Evolutionary conservation across 1,284 basidiomycete species (phyloP).

Genomic region (Trichosporon sp.): DNA sequence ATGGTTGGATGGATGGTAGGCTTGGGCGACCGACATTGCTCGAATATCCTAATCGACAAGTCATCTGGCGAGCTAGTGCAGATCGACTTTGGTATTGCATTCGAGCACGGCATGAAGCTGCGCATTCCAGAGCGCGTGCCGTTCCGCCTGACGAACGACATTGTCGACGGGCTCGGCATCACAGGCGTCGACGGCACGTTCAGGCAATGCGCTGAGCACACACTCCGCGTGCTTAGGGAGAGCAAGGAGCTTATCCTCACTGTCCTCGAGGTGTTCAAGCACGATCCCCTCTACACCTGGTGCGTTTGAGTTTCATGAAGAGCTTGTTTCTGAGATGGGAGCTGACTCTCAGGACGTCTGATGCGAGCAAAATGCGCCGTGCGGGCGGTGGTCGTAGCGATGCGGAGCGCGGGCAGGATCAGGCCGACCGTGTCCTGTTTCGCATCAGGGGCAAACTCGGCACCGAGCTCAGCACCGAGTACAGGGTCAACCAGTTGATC

Average conservation of each 20-base stretch:
- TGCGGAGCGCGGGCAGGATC: conserved; percentile 65
- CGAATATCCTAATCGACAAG: conserved; percentile 89
- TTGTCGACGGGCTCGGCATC: conserved; percentile 90
- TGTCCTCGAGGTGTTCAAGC: conserved; percentile 93
- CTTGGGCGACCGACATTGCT: conserved; percentile 87
- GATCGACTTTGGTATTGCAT: conserved; percentile 95
- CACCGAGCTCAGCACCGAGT: conserved; percentile 82
- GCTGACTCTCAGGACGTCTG: conserved; percentile 60
- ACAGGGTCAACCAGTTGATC: conserved; percentile 90
- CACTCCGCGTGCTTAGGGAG: conserved; percentile 82
- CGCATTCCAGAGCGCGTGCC: conserved; percentile 85
- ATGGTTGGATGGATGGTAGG: conserved; percentile 93
- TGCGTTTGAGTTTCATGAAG: conserved; percentile 48
- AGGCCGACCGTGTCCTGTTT: conserved; percentile 83
- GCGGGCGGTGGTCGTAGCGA: conserved; percentile 39
- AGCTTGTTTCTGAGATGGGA: not conserved
- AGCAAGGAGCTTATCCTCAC: conserved; percentile 87
- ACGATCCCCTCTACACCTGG: conserved; percentile 95
- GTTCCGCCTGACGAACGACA: conserved; percentile 90
- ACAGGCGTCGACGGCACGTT: conserved; percentile 92
- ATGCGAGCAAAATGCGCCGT: conserved; percentile 62
- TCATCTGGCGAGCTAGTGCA: conserved; percentile 83
- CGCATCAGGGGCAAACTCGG: conserved; percentile 80
- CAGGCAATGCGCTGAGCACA: conserved; percentile 92
- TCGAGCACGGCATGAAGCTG: conserved; percentile 90